Base-by-base conservation (phyloP, 371 early-diverging fungal genomes). In the Nosema muscidifuracis region DNA sequence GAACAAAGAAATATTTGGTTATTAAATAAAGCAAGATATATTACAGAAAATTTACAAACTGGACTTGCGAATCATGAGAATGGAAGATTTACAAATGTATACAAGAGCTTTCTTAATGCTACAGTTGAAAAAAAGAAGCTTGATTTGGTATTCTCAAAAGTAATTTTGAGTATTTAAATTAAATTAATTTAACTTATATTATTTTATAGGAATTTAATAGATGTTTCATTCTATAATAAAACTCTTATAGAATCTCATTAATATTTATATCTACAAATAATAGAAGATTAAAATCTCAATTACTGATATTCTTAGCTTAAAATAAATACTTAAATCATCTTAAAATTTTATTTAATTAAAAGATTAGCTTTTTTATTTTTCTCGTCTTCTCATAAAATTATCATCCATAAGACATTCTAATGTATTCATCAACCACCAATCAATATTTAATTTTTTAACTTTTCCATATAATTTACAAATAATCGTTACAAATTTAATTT, bases 71-170 rank as follows among this genome's bases (percentile, higher is more conserved):
- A 53, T 26, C 30, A 53, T 26, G 26, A 53, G 24, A 24, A 28
- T 12, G 30, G 30, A 24, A 7, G 30, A 9, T 28, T 9, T 16
- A 20, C 55, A 3, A 1, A 53, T 12, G 55, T 53, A 26, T 28
- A 9, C 16, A 53, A 53, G 16, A 53, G 24, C 24, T 53, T 53
- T 28, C 4, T 53, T 2, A 53, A 2, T 26, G 55, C 28, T 7
- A 28, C 30, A 20, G 55, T 53, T 22, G 55, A 53, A 16, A 53
- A 53, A 18, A 53, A 53, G 55, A 53, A 53, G 28, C 20, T 53
- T 53, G 55, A 53, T 53, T 2, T 6, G 4, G 20, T 47, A 4
- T 20, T 47, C n/a, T 4, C 10, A 3, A 47, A 13, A 47, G 6
- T 47, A 12, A n/a, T 47, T 10, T 20, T 47, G n/a, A 47, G 47